Conservation (phyloP, 2,329 filamentous ascomycete genomes). For the Apiospora aurea region DNA sequence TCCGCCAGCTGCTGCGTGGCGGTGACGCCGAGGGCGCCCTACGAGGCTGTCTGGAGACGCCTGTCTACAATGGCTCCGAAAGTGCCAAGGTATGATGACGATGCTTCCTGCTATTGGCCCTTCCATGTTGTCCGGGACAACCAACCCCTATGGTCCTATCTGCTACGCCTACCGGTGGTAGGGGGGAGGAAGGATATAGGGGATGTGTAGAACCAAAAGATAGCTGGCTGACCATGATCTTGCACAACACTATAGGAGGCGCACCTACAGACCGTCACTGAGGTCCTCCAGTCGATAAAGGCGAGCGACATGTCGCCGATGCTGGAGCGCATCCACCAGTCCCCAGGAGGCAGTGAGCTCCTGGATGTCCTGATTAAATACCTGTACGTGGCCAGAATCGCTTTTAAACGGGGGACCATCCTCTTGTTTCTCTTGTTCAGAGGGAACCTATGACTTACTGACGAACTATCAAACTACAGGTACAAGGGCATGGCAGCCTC, state of each 20-base stretch:
- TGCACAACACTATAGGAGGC: constrained; percentile 62
- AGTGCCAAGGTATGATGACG: constrained; percentile 58
- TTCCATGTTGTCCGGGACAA: not conserved
- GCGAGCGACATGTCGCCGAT: constrained; percentile 94
- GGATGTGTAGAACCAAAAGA: not conserved
- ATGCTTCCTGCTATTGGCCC: not conserved
- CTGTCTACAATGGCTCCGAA: constrained; percentile 73
- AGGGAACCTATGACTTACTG: not conserved
- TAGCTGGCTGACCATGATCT: constrained; percentile 45
- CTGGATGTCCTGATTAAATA: constrained; percentile 98
- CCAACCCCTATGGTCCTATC: not conserved
- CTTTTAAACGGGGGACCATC: not conserved
- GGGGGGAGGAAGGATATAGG: not conserved
- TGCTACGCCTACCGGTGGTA: not conserved
- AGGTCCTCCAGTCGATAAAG: constrained; percentile 95
- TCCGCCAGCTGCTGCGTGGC: constrained; percentile 85
- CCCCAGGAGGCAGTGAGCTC: constrained; percentile 81
- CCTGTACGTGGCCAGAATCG: constrained; percentile 65
- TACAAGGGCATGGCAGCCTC: constrained; percentile 86
- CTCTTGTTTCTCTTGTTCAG: not conserved
- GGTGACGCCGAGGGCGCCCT: constrained; percentile 89
- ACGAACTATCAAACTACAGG: constrained; percentile 49
- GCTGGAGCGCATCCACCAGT: constrained; percentile 79
- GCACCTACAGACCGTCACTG: constrained; percentile 85
- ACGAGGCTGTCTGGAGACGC: constrained; percentile 82